Conservation (phyloP, 192 early-diverging fungal genomes). For the Coemansia biformis region DNA sequence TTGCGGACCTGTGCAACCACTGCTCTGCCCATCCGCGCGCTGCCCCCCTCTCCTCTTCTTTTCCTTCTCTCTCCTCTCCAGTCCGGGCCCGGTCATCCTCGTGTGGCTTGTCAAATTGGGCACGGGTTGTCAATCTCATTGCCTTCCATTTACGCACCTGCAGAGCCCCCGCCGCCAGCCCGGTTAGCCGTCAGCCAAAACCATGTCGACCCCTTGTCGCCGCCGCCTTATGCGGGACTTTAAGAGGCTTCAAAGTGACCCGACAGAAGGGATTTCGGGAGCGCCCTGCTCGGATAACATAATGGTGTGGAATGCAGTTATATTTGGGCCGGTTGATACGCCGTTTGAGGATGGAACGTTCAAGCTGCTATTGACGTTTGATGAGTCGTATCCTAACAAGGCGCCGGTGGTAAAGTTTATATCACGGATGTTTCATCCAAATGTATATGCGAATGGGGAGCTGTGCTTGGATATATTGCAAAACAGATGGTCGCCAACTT, state of each 20-base stretch:
- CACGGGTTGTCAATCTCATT: too few species aligned
- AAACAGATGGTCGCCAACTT: constrained; percentile 96
- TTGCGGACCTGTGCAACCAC: too few species aligned
- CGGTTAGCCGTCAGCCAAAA: background rate
- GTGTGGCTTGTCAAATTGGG: too few species aligned
- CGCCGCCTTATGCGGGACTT: constrained; percentile 97
- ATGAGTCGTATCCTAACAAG: constrained; percentile 97
- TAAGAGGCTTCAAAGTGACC: constrained; percentile 90
- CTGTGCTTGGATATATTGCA: constrained; percentile 97
- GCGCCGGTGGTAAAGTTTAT: constrained; percentile 93
- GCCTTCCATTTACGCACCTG: background rate
- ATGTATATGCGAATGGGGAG: constrained; percentile 96
- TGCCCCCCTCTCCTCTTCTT: too few species aligned
- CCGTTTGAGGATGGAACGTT: constrained; percentile 98
- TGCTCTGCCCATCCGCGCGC: too few species aligned
- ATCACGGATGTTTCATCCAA: constrained; percentile 96
- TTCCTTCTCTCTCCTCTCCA: background rate
- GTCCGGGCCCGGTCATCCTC: too few species aligned
- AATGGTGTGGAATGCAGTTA: constrained; percentile 98
- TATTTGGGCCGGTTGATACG: constrained; percentile 94
- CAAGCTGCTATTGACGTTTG: constrained; percentile 88
- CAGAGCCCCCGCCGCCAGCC: too few species aligned
- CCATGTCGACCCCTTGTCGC: constrained; percentile 90
- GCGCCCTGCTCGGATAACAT: constrained; percentile 96
- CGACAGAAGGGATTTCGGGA: constrained; percentile 81